Conservation (phyloP, 768 basidiomycete species). For the Phylloporus scabripes region DNA sequence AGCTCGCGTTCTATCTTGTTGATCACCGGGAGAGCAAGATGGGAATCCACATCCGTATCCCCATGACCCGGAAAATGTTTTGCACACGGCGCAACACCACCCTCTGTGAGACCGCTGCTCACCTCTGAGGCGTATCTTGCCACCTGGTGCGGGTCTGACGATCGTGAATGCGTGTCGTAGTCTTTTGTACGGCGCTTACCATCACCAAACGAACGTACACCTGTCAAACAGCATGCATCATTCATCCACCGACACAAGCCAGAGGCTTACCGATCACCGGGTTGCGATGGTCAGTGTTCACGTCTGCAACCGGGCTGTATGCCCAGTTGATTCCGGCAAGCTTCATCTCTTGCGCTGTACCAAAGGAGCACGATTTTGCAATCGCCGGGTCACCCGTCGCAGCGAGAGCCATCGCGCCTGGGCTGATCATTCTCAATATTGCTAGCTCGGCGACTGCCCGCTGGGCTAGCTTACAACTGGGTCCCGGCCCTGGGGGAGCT, state of each 20-base stretch:
- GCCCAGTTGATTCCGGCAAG: slow-evolving; percentile 66
- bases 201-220: slow-evolving; percentile 67
- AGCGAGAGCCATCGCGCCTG: slow-evolving; percentile 69
- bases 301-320: slow-evolving; percentile 66
- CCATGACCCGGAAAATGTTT: slow-evolving; percentile 78
- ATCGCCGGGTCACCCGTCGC: slow-evolving; percentile 45
- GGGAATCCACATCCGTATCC: slow-evolving; percentile 67
- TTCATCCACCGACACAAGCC: not conserved
- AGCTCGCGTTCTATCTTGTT: slow-evolving; percentile 43
- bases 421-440: slow-evolving; percentile 37
- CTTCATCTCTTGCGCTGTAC: slow-evolving; percentile 52
- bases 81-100: slow-evolving; percentile 52
- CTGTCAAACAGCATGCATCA: slow-evolving; percentile 26
- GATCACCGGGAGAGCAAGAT: slow-evolving; percentile 60
- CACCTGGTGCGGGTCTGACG: slow-evolving; percentile 50
- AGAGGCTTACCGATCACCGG: slow-evolving; percentile 58
- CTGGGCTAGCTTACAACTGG: slow-evolving; percentile 54
- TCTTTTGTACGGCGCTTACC: slow-evolving; percentile 32
- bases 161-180: not conserved
- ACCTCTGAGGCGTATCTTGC: slow-evolving; percentile 44
- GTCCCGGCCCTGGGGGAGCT: slow-evolving; percentile 51
- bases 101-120: slow-evolving; percentile 41
- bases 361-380: slow-evolving; percentile 43
- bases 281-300: slow-evolving; percentile 64
- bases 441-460: not conserved